Evolutionary conservation across 257 asterid genomes (phyloP).

Genomic region (Striga asiatica): DNA sequence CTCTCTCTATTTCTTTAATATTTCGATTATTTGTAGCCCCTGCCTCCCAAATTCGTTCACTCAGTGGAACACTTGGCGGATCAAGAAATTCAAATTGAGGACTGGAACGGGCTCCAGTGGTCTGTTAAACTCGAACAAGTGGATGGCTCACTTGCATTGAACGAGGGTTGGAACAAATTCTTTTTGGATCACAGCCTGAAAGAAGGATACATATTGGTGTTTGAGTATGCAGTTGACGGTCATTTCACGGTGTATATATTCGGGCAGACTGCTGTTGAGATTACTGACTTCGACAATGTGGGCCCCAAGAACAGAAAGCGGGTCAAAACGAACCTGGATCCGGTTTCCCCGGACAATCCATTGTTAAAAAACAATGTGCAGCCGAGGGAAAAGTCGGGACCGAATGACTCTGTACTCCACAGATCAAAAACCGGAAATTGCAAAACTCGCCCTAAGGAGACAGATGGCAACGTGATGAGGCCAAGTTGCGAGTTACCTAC

Average conservation of each 20-base stretch:
- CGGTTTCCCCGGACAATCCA: conserved; percentile 11
- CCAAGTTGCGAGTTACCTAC: background rate
- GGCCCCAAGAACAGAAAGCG: background rate
- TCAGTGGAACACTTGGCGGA: conserved; percentile 20
- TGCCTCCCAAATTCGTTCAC: conserved; percentile 47
- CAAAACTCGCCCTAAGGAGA: background rate
- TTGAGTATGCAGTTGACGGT: conserved; percentile 21
- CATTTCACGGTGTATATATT: conserved; percentile 41
- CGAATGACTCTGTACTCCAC: conserved; percentile 15
- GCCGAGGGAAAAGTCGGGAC: conserved; percentile 7
- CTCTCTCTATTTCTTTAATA: too few species aligned
- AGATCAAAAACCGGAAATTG: conserved; percentile 9
- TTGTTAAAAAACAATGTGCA: background rate
- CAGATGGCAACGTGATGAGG: background rate
- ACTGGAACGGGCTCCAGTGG: conserved; percentile 35
- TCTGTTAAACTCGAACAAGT: conserved; percentile 24
- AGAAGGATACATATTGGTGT: conserved; percentile 31
- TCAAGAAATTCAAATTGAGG: conserved; percentile 38
- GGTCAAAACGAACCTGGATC: conserved; percentile 1
- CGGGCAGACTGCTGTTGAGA: conserved; percentile 35
- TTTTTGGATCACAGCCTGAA: conserved; percentile 27
- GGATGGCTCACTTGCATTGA: conserved; percentile 30
- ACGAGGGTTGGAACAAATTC: conserved; percentile 53
- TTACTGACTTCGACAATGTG: conserved; percentile 3
- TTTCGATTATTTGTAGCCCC: conserved; percentile 34